Conservation (phyloP, 2,329 filamentous ascomycete species). For the Zarea fungicola region DNA sequence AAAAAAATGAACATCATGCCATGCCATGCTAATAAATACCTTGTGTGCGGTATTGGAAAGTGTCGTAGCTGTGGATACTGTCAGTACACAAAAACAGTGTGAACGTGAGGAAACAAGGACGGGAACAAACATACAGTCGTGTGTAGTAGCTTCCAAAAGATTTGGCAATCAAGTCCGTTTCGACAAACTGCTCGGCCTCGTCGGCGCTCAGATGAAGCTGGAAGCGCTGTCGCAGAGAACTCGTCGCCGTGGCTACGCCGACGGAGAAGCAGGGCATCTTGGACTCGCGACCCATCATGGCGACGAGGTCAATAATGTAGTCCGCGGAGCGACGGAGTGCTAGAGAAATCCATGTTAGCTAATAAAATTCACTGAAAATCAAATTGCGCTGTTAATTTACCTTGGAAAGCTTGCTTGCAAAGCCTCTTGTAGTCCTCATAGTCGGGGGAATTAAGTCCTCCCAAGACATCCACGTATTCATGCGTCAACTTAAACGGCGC, state of each 20-base stretch:
- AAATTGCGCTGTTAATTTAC: too few species aligned
- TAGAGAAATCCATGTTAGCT: constrained; percentile 23
- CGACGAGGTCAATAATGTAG: constrained; percentile 74
- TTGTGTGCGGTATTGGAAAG: constrained; percentile 82
- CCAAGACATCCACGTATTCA: constrained; percentile 79
- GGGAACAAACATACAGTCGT: constrained; percentile 57
- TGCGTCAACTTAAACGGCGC: constrained; percentile 83
- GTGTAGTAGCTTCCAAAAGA: constrained; percentile 84
- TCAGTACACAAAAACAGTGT: not conserved
- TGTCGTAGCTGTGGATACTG: constrained; percentile 60
- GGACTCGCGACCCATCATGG: constrained; percentile 77
- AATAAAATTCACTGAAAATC: too few species aligned
- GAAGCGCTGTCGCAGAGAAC: constrained; percentile 66
- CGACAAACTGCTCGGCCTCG: constrained; percentile 75
- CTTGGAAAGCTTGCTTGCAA: constrained; percentile 81
- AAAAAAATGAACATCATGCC: not conserved
- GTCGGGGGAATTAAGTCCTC: constrained; percentile 63
- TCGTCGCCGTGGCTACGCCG: constrained; percentile 66
- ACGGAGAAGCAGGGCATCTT: constrained; percentile 81
- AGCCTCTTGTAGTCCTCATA: constrained; percentile 72
- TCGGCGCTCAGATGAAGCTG: constrained; percentile 78
- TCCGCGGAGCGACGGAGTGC: constrained; percentile 74
- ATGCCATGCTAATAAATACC: constrained; percentile 65
- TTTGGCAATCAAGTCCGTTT: constrained; percentile 73
- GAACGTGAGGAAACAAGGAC: not conserved